Base-by-base conservation (phyloP, 225 moss, liverwort and hornwort genomes). In the Sphagnum contortum region DNA sequence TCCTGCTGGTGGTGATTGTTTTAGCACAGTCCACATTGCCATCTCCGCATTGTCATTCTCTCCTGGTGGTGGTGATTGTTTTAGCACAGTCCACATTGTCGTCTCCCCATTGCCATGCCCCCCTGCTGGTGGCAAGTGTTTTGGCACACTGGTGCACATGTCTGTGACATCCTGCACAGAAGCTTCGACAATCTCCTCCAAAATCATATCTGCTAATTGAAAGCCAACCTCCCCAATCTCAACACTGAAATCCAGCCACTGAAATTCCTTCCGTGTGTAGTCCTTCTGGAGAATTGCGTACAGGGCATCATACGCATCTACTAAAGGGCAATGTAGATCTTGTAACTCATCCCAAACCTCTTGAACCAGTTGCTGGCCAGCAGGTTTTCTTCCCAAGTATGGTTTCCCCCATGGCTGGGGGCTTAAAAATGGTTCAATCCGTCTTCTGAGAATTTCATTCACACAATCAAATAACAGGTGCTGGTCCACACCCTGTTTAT, bases 201-300 rank as follows among this genome's bases (percentile, higher is more conserved):
- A 63, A 51, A 81, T 74, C 77, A 74, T 72, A 8, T 77, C 71
- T 69, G 71, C 77, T 48, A 81, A 54, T 59, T 77, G 64, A 49
- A 66, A 60, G 9, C 77, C 77, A n/a, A 81, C 65, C 77, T 77
- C 77, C 50, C 74, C 77, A 52, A 74, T 53, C 69, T 77, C 81
- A 5, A 57, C 64, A 3, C 73, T 65, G 13, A 73, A 74, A 54
- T 77, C 69, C 3, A 81, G 68, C 81, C 81, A 81, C 55, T 66
- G 71, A 52, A 77, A 71, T 8, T 66, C 71, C 48, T 74, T 74
- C 47, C 68, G 74, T 29, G 81, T 63, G n/a, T 77, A 74, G 61
- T 81, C 81, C 60, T 74, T 81, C 52, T 74, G 77, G 48, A 81
- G 69, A 63, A 77, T 81, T n/a, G 77, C 62, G 58, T 81, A 81